Percentiles rank a stretch among this genome's conserved stretches.
Conservation (phyloP, 1,139 yeast species). For the Candida neerlandica region DNA sequence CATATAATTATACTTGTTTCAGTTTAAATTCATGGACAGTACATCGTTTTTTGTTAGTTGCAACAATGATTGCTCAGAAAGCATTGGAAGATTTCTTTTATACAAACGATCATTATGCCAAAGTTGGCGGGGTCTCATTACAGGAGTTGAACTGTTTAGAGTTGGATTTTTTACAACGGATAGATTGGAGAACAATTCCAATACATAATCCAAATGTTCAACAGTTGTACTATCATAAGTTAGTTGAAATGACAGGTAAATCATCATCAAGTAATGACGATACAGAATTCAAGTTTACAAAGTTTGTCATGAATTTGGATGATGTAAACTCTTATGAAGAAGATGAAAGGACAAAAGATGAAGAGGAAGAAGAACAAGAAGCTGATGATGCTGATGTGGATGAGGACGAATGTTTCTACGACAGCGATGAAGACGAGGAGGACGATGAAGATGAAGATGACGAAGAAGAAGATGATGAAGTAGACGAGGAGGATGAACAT, state of each 20-base stretch:
- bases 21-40: constrained; percentile 89
- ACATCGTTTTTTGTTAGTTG: constrained; percentile 86
- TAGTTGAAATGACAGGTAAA: constrained; percentile 5
- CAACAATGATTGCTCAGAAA: constrained; percentile 89
- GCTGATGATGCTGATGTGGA: constrained; percentile 6
- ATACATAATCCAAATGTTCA: constrained; percentile 16
- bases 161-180: constrained; percentile 79
- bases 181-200: constrained; percentile 64
- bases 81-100: constrained; percentile 94
- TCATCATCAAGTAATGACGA: constrained; percentile 3
- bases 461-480: constrained; percentile 12
- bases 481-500: constrained; percentile 16
- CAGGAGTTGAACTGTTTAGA: constrained; percentile 86
- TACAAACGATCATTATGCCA: constrained; percentile 91
- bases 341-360: constrained; percentile 7
- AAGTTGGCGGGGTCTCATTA: constrained; percentile 91
- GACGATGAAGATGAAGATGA: background rate
- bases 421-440: constrained; percentile 16
- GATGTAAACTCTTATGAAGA: constrained; percentile 13
- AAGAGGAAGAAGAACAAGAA: constrained; percentile 6
- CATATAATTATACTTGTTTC: constrained; percentile 77
- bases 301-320: constrained; percentile 13
- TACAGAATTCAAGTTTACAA: constrained; percentile 11
- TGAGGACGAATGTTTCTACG: constrained; percentile 18
- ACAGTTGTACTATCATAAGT: constrained; percentile 5